Percentiles rank a stretch among this genome's conserved stretches.
These are phyloP conservation scores for Rhodotorula sp. DNA, from an alignment of 1,284 basidiomycete genomes.

Conservation along the genomic window DNA sequence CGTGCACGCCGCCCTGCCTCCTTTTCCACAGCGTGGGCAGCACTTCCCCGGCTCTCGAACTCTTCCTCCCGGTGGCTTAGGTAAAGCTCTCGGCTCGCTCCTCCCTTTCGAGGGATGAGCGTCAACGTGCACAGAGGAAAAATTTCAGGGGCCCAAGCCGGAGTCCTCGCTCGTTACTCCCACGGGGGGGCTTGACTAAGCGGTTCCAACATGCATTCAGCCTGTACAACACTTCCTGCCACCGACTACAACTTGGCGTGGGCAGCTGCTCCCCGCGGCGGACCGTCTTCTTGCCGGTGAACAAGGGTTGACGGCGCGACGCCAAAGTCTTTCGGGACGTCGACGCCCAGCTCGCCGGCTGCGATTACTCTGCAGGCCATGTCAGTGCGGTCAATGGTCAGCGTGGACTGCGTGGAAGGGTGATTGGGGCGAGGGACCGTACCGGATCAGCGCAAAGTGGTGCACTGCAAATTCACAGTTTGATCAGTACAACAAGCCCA, in stretches of 20 bases:
- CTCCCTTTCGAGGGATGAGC: not conserved
- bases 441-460: slow-evolving; percentile 40
- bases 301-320: slow-evolving; percentile 41
- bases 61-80: not conserved
- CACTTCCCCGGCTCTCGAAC: not conserved
- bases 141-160: slow-evolving; percentile 2
- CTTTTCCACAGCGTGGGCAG: not conserved
- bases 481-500: not conserved
- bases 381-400: not conserved
- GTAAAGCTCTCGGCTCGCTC: slow-evolving; percentile 9
- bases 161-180: not conserved
- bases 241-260: slow-evolving; percentile 5
- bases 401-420: too few species aligned
- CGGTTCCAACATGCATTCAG: not conserved
- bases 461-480: slow-evolving; percentile 53
- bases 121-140: not conserved
- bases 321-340: slow-evolving; percentile 37
- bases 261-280: not conserved
- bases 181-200: slow-evolving; percentile 7
- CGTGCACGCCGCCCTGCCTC: slow-evolving; percentile 4
- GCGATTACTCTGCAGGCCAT: slow-evolving; percentile 23
- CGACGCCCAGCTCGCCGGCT: slow-evolving; percentile 34
- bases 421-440: not conserved
- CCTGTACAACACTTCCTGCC: not conserved
- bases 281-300: slow-evolving; percentile 12